Evolutionary conservation across 2,329 filamentous ascomycete species (phyloP), one percentile per base, ranked within the genome.

Genomic region (Trichophyton mentagrophytes): DNA sequence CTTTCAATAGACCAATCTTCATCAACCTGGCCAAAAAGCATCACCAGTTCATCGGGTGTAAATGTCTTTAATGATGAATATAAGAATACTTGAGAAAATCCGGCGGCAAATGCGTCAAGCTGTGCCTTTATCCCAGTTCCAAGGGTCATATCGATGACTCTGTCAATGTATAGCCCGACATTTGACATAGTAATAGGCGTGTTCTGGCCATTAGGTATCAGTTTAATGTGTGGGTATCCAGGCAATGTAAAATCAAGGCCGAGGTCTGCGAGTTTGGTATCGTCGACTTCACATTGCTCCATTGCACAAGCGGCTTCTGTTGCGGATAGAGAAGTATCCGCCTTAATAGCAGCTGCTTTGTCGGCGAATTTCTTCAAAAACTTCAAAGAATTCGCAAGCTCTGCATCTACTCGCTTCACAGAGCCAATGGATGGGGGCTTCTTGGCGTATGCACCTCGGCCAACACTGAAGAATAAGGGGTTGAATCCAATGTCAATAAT

Each of bases 401-500:
- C 86, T 30, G 89, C 83, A 68, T 99, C 93, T 3, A 99, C 90
- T 3, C 87, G 84, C 71, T 91, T 95, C 56, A 99, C 85, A 1
- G 93, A 89, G 4, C 90, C 90, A 6, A 99, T 80, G 0, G 91
- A 96, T 11, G 91, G 90, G 22, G 85, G 85, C 3, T 96, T 85
- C 0, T 83, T 77, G 15, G 77, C 78, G 13, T 77, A 80, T 51
- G 80, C 82, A 67, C 95, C 88, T 36, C 51, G 51, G 15, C 89
- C 89, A 65, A 96, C 88, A 61, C 92, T 89, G 85, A 99, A 99
- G 78, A 99, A 96, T 4, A 90, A 95, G 1, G 93, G 89, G 70
- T 96, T 99, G 76, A 99, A 93, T 61, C 92, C 93, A 66, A 99
- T 85, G 69, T 99, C 93, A 66, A 99, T 96, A 71, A 99, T 97